Evolutionary conservation across 331 rosid genomes (phyloP), one percentile per base, ranked within the genome.

Genomic region (Telfairia occidentalis): DNA sequence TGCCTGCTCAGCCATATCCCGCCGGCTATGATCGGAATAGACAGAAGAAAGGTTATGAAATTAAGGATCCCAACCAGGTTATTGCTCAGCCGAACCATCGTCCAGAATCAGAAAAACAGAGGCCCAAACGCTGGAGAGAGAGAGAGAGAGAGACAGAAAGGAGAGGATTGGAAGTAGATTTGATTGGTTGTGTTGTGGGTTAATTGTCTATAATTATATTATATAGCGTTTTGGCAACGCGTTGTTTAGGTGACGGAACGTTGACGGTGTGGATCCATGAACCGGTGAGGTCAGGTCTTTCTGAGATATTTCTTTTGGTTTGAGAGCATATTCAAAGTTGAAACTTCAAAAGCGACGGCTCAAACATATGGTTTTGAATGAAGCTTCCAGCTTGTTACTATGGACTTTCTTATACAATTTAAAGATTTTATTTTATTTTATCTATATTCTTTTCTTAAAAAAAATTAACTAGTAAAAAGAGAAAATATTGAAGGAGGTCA

Each of bases 1-100:
- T 89, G 95, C 7, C 78, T 85, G 85, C 77, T 78, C 4, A 94
- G 91, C 91, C 91, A 91, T 4, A 91, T 54, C 0, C 98, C 98
- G 1, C 73, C 83, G 2, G 76, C 65, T 0, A 94, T 67, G 12
- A 91, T 86, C 0, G 96, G 97, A 52, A 94, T 82, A 1, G 98
- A 91, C 24, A 89, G 86, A 5, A 94, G 3, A 55, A 94, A 81
- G n/a, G 97, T 88, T 0, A 89, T 5, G 65, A 94, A 61, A 24
- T 74, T 74, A 0, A 74, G 77, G 9, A 74, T 30, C 45, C 66
- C 77, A 5, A 74, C 77, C 0, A 74, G 53, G 37, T 12, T 74
- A 4, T 74, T 74, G 67, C 77, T 74, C 4, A 74, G 13, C 3
- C 30, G 30, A 11, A 74, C 60, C 77, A 74, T 74, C 21, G 53